These are phyloP conservation scores for Chaetoceros muelleri DNA, from an alignment of 108 stramenopile species.

Conservation along the genomic window DNA sequence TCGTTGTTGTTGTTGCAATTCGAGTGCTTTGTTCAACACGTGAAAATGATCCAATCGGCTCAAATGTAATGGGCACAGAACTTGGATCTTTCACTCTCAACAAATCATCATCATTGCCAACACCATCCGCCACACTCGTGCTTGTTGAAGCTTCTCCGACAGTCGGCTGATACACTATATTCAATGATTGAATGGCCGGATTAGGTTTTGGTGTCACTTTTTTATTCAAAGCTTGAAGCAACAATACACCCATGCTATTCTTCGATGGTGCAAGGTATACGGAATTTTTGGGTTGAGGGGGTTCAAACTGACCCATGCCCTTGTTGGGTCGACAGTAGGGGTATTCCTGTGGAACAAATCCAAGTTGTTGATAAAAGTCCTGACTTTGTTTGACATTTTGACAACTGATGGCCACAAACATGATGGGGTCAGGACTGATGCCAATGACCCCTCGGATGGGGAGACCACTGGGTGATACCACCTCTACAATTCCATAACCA, in stretches of 20 bases:
- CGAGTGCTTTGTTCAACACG: too few relatives aligned
- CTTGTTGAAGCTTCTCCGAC: conserved; percentile 8
- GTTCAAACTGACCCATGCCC: conserved; percentile 74
- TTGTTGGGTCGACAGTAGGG: conserved; percentile 66
- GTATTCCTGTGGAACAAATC: conserved; percentile 64
- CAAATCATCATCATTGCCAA: too few relatives aligned
- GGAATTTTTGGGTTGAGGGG: conserved; percentile 56
- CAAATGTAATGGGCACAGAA: background rate
- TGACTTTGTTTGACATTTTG: conserved; percentile 41
- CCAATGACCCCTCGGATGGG: conserved; percentile 77
- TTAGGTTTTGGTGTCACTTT: conserved; percentile 33
- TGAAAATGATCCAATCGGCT: too few relatives aligned
- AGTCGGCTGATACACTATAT: conserved; percentile 63
- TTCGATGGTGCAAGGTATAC: conserved; percentile 65
- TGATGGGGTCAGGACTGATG: conserved; percentile 70
- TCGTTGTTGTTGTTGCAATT: too few relatives aligned
- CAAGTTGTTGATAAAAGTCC: conserved; percentile 62
- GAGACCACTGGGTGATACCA: conserved; percentile 62
- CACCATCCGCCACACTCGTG: background rate
- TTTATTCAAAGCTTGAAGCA: conserved; percentile 39
- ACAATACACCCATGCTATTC: conserved; percentile 72
- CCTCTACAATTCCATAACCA: conserved; percentile 77
- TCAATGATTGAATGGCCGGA: conserved; percentile 50
- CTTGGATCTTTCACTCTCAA: background rate
- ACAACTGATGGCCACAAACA: conserved; percentile 77